Conservation (phyloP, 2,329 filamentous ascomycete species). For the Aurifilum marmelostoma region DNA sequence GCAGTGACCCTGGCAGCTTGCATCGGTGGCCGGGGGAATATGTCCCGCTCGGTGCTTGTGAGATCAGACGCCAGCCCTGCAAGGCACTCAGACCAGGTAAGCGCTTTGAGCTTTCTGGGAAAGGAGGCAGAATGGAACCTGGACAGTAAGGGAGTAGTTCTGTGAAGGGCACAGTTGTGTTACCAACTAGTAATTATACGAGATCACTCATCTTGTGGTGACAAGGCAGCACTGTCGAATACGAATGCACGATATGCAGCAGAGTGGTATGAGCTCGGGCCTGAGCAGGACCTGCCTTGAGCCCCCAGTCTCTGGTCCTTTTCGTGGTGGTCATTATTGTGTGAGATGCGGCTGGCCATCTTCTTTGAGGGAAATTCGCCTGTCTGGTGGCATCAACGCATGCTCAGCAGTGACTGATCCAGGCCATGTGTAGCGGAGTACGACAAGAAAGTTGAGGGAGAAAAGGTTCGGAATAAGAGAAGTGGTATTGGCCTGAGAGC, state of each 20-base stretch:
- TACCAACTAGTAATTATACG: conserved; percentile 6
- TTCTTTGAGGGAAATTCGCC: neutral
- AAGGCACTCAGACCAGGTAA: neutral
- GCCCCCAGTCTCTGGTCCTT: neutral
- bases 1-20: conserved; percentile 14
- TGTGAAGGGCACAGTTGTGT: too few relatives aligned
- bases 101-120: neutral
- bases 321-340: neutral
- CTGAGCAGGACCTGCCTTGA: neutral
- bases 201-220: conserved; percentile 8
- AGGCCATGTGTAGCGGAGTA: neutral
- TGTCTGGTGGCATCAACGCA: neutral
- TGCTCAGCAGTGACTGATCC: neutral
- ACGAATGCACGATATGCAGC: neutral
- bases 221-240: conserved; percentile 5
- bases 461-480: neutral
- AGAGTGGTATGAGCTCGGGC: neutral
- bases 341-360: neutral
- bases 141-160: too few relatives aligned
- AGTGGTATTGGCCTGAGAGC: neutral
- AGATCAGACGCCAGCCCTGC: neutral
- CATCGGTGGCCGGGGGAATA: neutral
- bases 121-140: too few relatives aligned
- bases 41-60: neutral
- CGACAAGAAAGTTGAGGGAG: neutral